Evolutionary conservation across 208 protist species (phyloP), one percentile per base, ranked within the genome.

Genomic region (Porcisia hertigi): DNA sequence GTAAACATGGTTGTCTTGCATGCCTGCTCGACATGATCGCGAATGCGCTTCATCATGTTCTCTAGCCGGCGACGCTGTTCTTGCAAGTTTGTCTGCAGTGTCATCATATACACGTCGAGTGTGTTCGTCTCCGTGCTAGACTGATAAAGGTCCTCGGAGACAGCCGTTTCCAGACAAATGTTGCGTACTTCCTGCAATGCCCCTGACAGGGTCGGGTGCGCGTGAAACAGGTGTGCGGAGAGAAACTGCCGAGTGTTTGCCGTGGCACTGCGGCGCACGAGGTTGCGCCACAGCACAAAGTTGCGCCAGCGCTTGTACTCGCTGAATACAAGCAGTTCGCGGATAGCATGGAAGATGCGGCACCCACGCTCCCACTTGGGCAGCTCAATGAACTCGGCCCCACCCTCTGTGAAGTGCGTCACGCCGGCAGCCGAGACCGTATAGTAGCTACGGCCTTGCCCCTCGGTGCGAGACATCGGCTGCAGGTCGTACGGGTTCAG

Each of bases 401-500:
- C 87, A 65, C 90, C 88, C 59, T 92, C 83, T 64, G 84, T 88
- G 75, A 98, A 98, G 75, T 98, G 96, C 20, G 98, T 99, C 41
- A 99, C 96, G 75, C 98, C 98, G 0, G 88, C 86, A 1, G 92
- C 87, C 53, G 89, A 97, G 57, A 99, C 86, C 36, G 98, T 99
- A 88, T 97, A 98, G 80, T 98, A 99, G 80, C 91, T 86, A 57
- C 63, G 52, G 1, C 79, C 80, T 63, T 97, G 77, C 67, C 98
- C 86, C 30, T 98, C 89, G 41, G 88, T 89, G 76, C 98, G 96
- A 60, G 93, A 70, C 49, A 99, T 97, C 34, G 97, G 92, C 76
- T 96, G 87, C 59, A 99, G 82, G 72, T 99, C 92, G 85, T 99
- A 99, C 62, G 97, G 96, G 81, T 98, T 98, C 81, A 94, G 95